Percentiles rank a stretch among this genome's conserved stretches.
Evolutionary conservation across 148 eudicot species (phyloP).

Genomic region (Selenicereus undatus): DNA sequence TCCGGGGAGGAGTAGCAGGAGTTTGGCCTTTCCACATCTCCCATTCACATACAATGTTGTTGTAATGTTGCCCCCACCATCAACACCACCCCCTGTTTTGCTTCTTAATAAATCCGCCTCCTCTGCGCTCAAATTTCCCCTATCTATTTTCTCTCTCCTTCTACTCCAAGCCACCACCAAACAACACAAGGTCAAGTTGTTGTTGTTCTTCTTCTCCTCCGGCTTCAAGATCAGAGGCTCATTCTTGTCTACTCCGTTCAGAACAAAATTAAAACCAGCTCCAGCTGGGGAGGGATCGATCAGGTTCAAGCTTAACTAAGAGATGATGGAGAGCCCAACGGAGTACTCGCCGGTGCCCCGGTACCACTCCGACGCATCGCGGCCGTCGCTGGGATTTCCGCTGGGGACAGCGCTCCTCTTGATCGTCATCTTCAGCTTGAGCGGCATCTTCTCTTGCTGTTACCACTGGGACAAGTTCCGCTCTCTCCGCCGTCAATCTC

Average conservation of each 20-base stretch:
- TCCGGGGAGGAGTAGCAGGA: constrained; percentile 29
- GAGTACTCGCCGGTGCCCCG: constrained; percentile 33
- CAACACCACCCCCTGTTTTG: background rate
- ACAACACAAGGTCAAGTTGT: background rate
- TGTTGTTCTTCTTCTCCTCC: background rate
- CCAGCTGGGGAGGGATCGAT: background rate
- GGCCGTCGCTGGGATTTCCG: constrained; percentile 89
- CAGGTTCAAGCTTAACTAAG: background rate
- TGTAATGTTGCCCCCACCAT: background rate
- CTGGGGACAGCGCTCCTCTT: constrained; percentile 71
- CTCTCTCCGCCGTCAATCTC: constrained; percentile 43
- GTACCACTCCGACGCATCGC: constrained; percentile 33
- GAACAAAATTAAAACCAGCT: background rate
- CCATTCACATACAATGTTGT: background rate
- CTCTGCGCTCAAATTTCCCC: constrained; percentile 3
- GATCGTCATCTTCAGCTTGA: constrained; percentile 63
- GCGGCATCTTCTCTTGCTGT: constrained; percentile 90
- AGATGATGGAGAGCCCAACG: constrained; percentile 46
- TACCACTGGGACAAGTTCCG: constrained; percentile 93
- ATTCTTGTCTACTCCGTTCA: background rate
- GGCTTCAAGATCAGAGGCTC: too few species aligned
- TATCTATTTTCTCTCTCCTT: background rate
- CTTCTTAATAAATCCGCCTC: constrained; percentile 19
- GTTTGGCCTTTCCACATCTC: constrained; percentile 16
- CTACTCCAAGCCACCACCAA: background rate